phyloP scores from a whole-genome alignment of 1,284 basidiomycete genomes.

The Limonomyces culmigenus region DNA sequence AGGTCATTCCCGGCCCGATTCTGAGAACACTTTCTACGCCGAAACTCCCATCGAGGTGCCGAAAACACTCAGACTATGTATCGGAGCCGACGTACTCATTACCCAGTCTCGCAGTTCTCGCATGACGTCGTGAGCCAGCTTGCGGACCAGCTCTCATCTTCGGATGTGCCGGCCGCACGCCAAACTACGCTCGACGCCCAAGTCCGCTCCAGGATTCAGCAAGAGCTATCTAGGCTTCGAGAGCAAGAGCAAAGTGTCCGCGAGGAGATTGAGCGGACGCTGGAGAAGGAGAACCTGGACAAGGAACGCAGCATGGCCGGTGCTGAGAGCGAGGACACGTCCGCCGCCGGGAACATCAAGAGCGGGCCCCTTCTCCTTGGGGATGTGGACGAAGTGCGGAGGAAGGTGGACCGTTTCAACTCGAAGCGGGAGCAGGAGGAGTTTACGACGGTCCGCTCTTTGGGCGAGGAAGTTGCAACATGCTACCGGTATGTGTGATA shows the following conservation, averaged over 20 bases:
- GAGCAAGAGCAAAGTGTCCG: constrained; percentile 49
- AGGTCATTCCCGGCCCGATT: not conserved
- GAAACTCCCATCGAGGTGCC: not conserved
- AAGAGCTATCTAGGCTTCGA: constrained; percentile 43
- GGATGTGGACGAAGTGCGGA: constrained; percentile 55
- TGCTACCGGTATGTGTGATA: constrained; percentile 51
- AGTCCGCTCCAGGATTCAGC: constrained; percentile 47
- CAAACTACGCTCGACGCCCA: constrained; percentile 56
- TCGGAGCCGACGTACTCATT: not conserved
- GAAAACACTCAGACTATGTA: not conserved
- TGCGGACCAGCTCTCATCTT: constrained; percentile 38
- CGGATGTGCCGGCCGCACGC: constrained; percentile 41
- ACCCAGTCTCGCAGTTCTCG: constrained; percentile 50
- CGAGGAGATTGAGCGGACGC: constrained; percentile 46
- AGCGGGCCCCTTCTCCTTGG: constrained; percentile 45
- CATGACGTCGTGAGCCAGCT: constrained; percentile 61
- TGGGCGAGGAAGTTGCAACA: constrained; percentile 39
- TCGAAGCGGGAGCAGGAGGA: constrained; percentile 34
- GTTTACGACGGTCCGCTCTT: constrained; percentile 37
- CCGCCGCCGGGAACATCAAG: constrained; percentile 25
- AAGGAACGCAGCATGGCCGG: constrained; percentile 39
- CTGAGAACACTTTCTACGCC: not conserved
- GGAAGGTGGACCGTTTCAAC: constrained; percentile 61
- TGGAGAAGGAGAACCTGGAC: constrained; percentile 71
- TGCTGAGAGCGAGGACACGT: constrained; percentile 11